Evolutionary conservation across 140 eudicot genomes (phyloP).

Genomic region (Ambrosia hybrid): DNA sequence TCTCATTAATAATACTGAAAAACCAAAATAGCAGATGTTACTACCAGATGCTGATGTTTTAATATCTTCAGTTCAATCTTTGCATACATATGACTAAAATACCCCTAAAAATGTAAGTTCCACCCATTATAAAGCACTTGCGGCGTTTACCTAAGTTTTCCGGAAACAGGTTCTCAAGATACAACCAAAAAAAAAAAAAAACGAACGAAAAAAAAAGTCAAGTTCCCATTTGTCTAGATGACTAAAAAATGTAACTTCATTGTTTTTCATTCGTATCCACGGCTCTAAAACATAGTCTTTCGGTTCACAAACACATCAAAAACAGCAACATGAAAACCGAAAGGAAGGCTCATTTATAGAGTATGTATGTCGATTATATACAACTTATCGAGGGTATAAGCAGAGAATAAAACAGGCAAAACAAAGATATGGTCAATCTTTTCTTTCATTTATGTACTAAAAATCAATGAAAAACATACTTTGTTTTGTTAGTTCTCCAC

Average conservation of each 20-base stretch:
- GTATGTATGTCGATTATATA: conserved; percentile 25
- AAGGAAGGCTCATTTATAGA: conserved; percentile 7
- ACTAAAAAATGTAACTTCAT: neutral
- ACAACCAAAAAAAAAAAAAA: too few species aligned
- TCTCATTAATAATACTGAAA: neutral
- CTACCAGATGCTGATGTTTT: neutral
- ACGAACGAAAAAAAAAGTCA: too few species aligned
- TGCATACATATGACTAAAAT: neutral
- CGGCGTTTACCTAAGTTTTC: neutral
- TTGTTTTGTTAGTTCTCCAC: conserved; percentile 33
- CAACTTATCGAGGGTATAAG: conserved; percentile 27
- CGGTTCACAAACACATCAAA: neutral
- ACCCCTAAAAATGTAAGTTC: neutral
- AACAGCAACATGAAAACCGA: conserved; percentile 8
- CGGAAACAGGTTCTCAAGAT: neutral
- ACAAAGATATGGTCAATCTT: conserved; percentile 16
- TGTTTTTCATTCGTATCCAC: neutral
- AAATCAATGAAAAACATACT: conserved; percentile 25
- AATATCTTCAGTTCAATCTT: neutral
- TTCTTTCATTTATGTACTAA: conserved; percentile 20
- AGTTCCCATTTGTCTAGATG: neutral
- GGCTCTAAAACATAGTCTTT: neutral
- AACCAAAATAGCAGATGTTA: neutral
- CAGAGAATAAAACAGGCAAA: conserved; percentile 20
- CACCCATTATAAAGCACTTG: too few species aligned